Evolutionary conservation across 257 asterid species (phyloP).

Genomic region (Solanum etuberosum): DNA sequence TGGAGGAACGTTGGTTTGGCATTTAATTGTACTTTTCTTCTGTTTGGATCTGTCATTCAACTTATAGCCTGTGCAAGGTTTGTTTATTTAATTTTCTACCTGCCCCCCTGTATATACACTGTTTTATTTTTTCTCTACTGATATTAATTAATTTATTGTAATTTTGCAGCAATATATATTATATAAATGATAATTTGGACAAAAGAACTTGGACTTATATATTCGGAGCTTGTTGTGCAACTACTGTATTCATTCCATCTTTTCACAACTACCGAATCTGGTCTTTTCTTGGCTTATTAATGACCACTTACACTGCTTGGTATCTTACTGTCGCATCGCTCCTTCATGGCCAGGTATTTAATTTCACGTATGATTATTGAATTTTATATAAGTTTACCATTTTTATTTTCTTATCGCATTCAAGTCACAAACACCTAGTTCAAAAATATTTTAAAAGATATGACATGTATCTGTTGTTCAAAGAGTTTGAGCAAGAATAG

Average conservation of each 20-base stretch:
- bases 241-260: conserved; percentile 87
- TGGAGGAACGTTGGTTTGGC: conserved; percentile 99
- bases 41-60: conserved; percentile 93
- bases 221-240: conserved; percentile 93
- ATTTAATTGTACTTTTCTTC: conserved; percentile 87
- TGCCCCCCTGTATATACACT: background rate
- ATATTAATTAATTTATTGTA: background rate
- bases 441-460: too few species aligned
- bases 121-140: background rate
- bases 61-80: conserved; percentile 99
- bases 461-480: background rate
- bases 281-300: conserved; percentile 79
- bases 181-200: conserved; percentile 93
- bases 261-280: conserved; percentile 89
- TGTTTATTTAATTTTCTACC: background rate
- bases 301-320: conserved; percentile 98
- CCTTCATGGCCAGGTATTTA: conserved; percentile 75
- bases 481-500: background rate
- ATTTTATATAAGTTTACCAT: background rate
- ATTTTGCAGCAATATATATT: conserved; percentile 73
- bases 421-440: background rate
- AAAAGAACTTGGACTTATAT: conserved; percentile 94
- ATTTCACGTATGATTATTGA: background rate
- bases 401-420: background rate
- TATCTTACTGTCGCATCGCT: conserved; percentile 80